A percentile compares a stretch with the other conserved stretches of the same genome.
These are phyloP conservation scores for Calonectria pseudoturangicola DNA, from an alignment of 2,329 filamentous ascomycete species.

Conservation along the genomic window DNA sequence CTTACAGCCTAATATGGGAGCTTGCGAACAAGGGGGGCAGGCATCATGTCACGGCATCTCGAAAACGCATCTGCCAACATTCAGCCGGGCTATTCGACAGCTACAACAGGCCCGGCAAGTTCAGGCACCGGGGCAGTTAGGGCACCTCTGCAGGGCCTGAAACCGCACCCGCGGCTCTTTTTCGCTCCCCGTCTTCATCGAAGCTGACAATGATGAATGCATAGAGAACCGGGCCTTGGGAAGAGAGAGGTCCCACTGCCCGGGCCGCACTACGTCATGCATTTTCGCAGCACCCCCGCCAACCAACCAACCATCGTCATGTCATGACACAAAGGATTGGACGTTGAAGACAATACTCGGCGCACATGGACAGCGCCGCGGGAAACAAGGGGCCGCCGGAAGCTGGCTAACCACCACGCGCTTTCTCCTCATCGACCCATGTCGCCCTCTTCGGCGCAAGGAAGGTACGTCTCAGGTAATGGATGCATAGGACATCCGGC, in stretches of 20 bases:
- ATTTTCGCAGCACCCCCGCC: slow-evolving; percentile 46
- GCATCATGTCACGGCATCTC: neutral
- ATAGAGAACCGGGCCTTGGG: neutral
- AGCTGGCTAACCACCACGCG: slow-evolving; percentile 18
- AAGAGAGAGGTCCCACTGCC: slow-evolving; percentile 41
- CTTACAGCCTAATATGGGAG: neutral
- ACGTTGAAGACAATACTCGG: slow-evolving; percentile 6
- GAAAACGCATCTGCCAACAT: neutral
- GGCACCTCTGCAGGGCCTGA: neutral
- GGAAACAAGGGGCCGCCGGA: neutral
- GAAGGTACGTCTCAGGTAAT: slow-evolving; percentile 23
- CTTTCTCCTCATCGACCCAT: slow-evolving; percentile 18
- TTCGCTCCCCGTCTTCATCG: neutral
- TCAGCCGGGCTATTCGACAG: neutral
- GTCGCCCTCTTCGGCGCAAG: slow-evolving; percentile 15
- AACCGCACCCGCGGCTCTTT: neutral
- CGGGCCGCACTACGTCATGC: slow-evolving; percentile 54
- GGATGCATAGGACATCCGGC: slow-evolving; percentile 23
- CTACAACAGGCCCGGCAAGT: no score
- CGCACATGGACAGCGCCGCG: slow-evolving; percentile 19
- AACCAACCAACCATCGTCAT: slow-evolving; percentile 46
- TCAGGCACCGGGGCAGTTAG: neutral
- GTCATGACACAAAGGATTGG: slow-evolving; percentile 31
- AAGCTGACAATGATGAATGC: neutral
- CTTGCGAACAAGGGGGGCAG: neutral